Base-by-base conservation (phyloP, 208 protist species). In the Sergeia podlipaevii region DNA sequence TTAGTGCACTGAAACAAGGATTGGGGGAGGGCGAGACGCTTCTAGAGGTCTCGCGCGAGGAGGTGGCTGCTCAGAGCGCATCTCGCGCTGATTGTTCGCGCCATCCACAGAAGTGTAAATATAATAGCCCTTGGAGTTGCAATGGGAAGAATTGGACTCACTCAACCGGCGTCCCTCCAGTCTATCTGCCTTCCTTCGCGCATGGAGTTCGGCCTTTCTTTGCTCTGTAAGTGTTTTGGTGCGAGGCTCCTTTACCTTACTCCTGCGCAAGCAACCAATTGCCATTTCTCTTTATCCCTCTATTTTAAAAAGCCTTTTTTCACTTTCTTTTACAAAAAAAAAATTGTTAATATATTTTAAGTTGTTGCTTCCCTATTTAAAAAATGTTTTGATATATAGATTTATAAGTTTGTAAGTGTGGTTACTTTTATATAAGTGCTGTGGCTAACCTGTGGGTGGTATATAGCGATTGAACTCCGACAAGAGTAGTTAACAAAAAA, bases 41-140 rank as follows among this genome's bases (percentile, higher is more conserved):
- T 74, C 72, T 11, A 80, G 59, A 11, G 54, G 61, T 60, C 62
- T 69, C n/a, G 36, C 33, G 15, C 71, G 59, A 20, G 44, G 44
- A 17, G 65, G 59, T 3, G 59, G 64, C 3, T 36, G 32, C 4
- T 37, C 46, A 6, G 66, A 74, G 43, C 64, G 56, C 5, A 74
- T 38, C 7, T 43, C 45, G 11, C 20, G 28, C 0, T 41, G 26
- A 26, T 29, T 26, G 34, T 67, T 60, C 21, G 44, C 28, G 8
- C 38, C 28, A 30, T 58, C 48, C 3, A 15, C 48, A 26, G 43
- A 17, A 4, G 48, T 10, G 60, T 74, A 74, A 18, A 74, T 64
- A 39, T 74, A 74, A 51, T 43, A 65, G n/a, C 66, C 66, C 15
- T 20, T 17, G 18, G 42, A n/a, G n/a, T n/a, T n/a, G n/a, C n/a